phyloP scores from a whole-genome alignment of 306 rosid genomes.

The Cucumis hystrix region DNA sequence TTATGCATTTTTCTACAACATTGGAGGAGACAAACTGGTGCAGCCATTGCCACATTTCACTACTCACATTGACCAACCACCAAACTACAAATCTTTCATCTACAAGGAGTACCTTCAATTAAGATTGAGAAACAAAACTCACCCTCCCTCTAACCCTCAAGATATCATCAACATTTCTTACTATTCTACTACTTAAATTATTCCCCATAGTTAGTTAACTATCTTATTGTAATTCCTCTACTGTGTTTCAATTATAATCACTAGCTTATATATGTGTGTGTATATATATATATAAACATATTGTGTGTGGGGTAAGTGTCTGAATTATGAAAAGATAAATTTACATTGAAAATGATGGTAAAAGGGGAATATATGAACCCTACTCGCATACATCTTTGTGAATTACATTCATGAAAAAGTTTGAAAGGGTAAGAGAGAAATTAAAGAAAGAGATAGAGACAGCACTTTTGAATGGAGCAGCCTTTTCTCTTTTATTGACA shows the following conservation, averaged over 20 bases:
- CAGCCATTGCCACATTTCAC: constrained; percentile 38
- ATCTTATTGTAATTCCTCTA: too few relatives aligned
- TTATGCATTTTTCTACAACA: constrained; percentile 23
- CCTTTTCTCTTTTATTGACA: not conserved
- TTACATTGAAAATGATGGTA: not conserved
- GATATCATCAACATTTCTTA: constrained; percentile 26
- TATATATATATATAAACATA: too few relatives aligned
- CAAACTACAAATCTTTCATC: constrained; percentile 26
- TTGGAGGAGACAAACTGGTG: constrained; percentile 34
- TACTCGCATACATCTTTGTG: not conserved
- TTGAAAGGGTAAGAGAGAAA: not conserved
- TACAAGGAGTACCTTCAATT: constrained; percentile 24
- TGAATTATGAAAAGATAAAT: not conserved
- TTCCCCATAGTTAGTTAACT: not conserved
- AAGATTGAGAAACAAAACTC: constrained; percentile 30
- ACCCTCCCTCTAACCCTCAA: constrained; percentile 32
- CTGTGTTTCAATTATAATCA: too few relatives aligned
- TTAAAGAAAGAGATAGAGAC: not conserved
- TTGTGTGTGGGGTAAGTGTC: not conserved
- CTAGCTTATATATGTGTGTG: too few relatives aligned
- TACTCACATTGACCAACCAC: constrained; percentile 26
- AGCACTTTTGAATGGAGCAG: not conserved
- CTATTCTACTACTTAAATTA: constrained; percentile 8
- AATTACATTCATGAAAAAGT: not conserved
- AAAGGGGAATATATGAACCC: not conserved